phyloP scores from a whole-genome alignment of 495 filamentous ascomycete species.

The Hyaloscypha finlandica region DNA sequence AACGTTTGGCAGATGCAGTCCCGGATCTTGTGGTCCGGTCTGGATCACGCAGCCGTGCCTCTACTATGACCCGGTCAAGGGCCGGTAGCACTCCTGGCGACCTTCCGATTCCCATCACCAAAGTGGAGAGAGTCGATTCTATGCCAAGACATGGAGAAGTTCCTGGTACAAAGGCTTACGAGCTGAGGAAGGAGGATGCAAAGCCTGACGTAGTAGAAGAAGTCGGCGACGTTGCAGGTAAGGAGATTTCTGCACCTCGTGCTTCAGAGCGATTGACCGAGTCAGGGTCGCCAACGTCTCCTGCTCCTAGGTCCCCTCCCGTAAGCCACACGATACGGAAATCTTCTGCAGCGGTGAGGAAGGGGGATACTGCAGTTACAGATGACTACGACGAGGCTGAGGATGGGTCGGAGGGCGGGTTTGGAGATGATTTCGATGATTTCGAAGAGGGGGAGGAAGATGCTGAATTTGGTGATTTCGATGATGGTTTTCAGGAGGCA shows the following conservation, averaged over 20 bases:
- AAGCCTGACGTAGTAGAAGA: conserved; percentile 69
- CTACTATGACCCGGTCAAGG: conserved; percentile 24
- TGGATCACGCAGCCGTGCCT: conserved; percentile 25
- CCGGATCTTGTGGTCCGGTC: conserved; percentile 31
- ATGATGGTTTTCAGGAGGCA: conserved; percentile 76
- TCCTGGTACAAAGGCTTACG: conserved; percentile 78
- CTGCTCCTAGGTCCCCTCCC: conserved; percentile 41
- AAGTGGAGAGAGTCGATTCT: conserved; percentile 32
- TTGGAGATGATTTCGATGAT: conserved; percentile 94
- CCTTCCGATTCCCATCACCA: conserved; percentile 33
- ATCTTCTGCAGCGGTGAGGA: conserved; percentile 28
- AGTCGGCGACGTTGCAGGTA: conserved; percentile 36
- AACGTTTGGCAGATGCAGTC: conserved; percentile 29
- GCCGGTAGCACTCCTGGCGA: conserved; percentile 32
- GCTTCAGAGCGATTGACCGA: conserved; percentile 55
- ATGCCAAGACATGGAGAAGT: conserved; percentile 77
- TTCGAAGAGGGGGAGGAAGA: conserved; percentile 82
- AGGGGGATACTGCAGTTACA: conserved; percentile 6
- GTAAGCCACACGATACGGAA: conserved; percentile 32
- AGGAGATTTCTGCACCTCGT: conserved; percentile 17
- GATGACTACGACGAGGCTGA: conserved; percentile 40
- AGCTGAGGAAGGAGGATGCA: conserved; percentile 77
- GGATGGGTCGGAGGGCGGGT: conserved; percentile 52
- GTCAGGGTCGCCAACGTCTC: conserved; percentile 53
- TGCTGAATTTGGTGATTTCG: conserved; percentile 88